Base-by-base conservation (phyloP, 257 asterid species). In the Gynochthodes officinalis region DNA sequence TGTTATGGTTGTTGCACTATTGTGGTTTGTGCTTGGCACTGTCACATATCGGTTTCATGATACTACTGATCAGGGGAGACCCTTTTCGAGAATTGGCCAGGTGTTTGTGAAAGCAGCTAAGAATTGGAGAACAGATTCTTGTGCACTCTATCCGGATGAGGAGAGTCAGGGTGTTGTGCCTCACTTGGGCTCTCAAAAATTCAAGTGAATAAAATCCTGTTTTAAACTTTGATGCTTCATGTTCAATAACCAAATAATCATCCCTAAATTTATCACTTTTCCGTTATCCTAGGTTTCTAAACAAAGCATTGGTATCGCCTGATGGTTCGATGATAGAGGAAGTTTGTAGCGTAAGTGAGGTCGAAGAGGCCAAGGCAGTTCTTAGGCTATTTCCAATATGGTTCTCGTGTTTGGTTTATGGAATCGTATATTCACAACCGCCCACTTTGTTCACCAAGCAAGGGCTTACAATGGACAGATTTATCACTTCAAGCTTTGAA, bases 1-100 rank as follows among this genome's bases (percentile, higher is more conserved):
- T 5, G 60, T 64, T 28, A 69, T 78, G 75, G 78, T 33, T 32
- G 30, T 73, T 40, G 82, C 76, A 4, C 72, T 74, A 11, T 10
- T 57, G 37, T 10, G 68, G 14, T 78, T 78, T 48, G 39, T 78
- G 46, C 69, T 74, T 40, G 79, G 82, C 10, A 74, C 73, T 4
- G 1, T 23, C 12, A 69, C 82, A 19, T 78, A 78, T 19, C 68
- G 79, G 32, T 69, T 74, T 18, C 54, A 48, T 12, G n/a, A 13
- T 12, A 64, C 19, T 50, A 8, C 50, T 39, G 73, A 63, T 65
- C 78, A 59, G 30, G 62, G 18, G 28, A 77, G 55, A 5, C 71
- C 50, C 7, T 44, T 44, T 44, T 44, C 78, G 23, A 60, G 75
- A 53, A 78, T 78, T 4, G 75, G 73, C 27, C 18, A 37, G 28